Evolutionary conservation across 495 filamentous ascomycete species (phyloP).

Genomic region (Penicillium coffeae): DNA sequence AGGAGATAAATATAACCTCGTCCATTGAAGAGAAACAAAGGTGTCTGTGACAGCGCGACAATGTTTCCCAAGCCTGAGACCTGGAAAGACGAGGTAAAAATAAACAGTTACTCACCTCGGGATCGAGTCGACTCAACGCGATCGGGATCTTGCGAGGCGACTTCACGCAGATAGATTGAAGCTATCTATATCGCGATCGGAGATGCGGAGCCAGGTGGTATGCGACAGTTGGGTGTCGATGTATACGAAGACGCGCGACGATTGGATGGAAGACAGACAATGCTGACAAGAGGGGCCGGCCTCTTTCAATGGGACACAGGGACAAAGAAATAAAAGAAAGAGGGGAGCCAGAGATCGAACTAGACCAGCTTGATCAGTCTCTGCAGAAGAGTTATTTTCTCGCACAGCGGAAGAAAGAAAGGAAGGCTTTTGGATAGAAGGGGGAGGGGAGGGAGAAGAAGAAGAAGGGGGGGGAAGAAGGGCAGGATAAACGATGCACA

Average conservation of each 20-base stretch:
- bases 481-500: conserved; percentile 4
- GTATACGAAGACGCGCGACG: background rate
- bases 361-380: conserved; percentile 43
- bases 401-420: conserved; percentile 39
- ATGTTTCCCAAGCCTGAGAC: background rate
- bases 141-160: too few relatives aligned
- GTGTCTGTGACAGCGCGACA: background rate
- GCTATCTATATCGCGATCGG: background rate
- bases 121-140: too few relatives aligned
- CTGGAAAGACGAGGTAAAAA: background rate
- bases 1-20: conserved; percentile 14
- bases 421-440: conserved; percentile 33
- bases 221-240: background rate
- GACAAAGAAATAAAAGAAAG: conserved; percentile 25
- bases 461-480: conserved; percentile 17
- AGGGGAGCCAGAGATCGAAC: conserved; percentile 31
- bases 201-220: background rate
- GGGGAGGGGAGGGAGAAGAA: conserved; percentile 10
- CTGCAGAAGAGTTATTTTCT: conserved; percentile 26
- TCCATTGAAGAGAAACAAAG: conserved; percentile 11
- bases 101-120: background rate
- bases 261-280: conserved; percentile 9
- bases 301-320: conserved; percentile 24
- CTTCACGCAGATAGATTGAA: too few relatives aligned
- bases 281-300: conserved; percentile 35